Conservation (phyloP, 768 basidiomycete genomes). For the Pleurotus eryngii region DNA sequence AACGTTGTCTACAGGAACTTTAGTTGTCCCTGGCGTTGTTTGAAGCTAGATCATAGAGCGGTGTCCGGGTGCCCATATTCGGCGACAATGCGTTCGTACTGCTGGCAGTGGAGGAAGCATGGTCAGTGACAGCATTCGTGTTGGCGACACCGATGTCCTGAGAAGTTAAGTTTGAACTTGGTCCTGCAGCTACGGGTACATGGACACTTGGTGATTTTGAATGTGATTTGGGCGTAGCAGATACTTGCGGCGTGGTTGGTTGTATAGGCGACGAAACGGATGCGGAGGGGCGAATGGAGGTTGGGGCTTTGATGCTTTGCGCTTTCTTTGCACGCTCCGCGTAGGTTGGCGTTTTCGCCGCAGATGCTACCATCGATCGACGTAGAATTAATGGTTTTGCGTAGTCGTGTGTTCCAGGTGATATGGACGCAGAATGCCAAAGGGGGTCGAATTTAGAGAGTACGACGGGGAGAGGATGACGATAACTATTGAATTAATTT, state of each 20-base stretch:
- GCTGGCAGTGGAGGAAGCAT: slow-evolving; percentile 11
- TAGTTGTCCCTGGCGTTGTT: slow-evolving; percentile 8
- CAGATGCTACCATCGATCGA: slow-evolving; percentile 6
- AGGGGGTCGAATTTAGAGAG: too few species aligned
- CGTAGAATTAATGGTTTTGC: not conserved
- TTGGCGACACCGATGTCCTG: not conserved
- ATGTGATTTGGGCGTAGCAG: slow-evolving; percentile 6
- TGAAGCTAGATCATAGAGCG: not conserved
- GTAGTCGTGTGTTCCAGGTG: too few species aligned
- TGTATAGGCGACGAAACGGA: slow-evolving; percentile 6
- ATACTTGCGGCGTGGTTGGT: slow-evolving; percentile 3
- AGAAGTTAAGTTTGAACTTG: not conserved
- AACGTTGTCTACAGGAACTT: slow-evolving; percentile 22
- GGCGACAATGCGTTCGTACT: not conserved
- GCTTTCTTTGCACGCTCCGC: slow-evolving; percentile 52
- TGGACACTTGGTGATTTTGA: slow-evolving; percentile 4
- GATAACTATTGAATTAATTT: too few species aligned
- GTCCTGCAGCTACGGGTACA: slow-evolving; percentile 4
- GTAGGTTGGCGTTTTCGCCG: slow-evolving; percentile 35
- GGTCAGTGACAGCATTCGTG: slow-evolving; percentile 8
- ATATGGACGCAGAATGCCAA: too few species aligned
- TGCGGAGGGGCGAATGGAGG: slow-evolving; percentile 13
- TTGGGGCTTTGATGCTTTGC: slow-evolving; percentile 30
- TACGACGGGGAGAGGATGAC: too few species aligned
- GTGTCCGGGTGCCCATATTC: not conserved